Base-by-base conservation (phyloP, 2,329 filamentous ascomycete species). In the Fusarium luffae region DNA sequence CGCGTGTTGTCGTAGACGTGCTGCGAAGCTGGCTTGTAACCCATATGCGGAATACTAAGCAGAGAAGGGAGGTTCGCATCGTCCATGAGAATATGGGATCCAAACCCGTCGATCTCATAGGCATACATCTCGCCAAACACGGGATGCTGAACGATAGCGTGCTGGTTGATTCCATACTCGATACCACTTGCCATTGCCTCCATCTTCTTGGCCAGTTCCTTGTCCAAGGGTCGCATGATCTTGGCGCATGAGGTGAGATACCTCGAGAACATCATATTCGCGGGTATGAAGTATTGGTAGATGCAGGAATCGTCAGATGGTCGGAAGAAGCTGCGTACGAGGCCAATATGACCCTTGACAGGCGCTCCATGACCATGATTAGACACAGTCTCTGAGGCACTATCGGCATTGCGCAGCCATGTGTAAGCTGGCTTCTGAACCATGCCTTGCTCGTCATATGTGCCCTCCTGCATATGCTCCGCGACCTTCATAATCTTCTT, bases 261-360 rank as follows among this genome's bases (percentile, higher is more conserved):
- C 23, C 85, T 81, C 32, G 89, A 84, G 70, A 93, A 90, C 90
- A 93, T 92, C 90, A 93, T 93, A 78, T 98, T 98, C 32, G 92
- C 90, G 0, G 95, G 95, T 73, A 98, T 92, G 74, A 97, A 90
- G 79, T 94, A 95, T 76, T 95, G 93, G 65, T 93, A 90, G 41
- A 93, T 92, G 1, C 92, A 93, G 16, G 93, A 89, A 78, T 98
- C 95, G 78, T 98, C 95, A 62, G 92, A 95, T 0, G 94, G 95
- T 2, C 95, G 88, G 83, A 98, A 98, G 30, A 94, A 93, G 70
- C 92, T 94, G 57, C 95, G 88, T 43, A 98, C 87, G 52, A 98
- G 86, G 0, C 93, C 93, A 3, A 93, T 96, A 86, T 93, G 79
- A 30, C 88, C 88, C 56, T 89, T 91, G 3, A 97, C 86, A 0